phyloP scores from a whole-genome alignment of 805 yeast genomes.

The Groenewaldozyma salmanticensis region DNA sequence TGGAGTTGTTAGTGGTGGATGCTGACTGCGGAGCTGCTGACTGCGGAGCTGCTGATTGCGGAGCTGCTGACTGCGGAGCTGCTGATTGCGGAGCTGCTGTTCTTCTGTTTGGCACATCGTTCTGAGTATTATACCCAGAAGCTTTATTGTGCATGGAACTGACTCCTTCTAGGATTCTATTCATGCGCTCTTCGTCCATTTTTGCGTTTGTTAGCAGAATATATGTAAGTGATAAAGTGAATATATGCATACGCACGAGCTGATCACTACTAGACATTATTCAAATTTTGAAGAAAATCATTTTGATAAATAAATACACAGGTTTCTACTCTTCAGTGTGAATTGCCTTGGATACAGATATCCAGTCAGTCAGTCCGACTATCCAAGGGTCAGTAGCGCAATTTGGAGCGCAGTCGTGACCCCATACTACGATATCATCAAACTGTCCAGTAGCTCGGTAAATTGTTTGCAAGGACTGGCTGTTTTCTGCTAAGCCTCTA shows the following conservation, averaged over 20 bases:
- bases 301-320: too few species aligned
- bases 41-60: neutral
- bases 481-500: neutral
- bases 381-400: neutral
- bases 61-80: neutral
- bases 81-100: neutral
- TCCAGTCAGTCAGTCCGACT: neutral
- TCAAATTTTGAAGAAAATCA: too few species aligned
- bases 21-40: neutral
- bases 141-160: too few species aligned
- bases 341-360: neutral
- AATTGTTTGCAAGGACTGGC: too few species aligned
- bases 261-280: too few species aligned
- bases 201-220: too few species aligned
- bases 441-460: neutral
- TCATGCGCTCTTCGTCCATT: too few species aligned
- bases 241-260: too few species aligned
- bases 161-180: too few species aligned
- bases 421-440: neutral
- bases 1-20: neutral
- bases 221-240: too few species aligned
- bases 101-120: too few species aligned
- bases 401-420: neutral
- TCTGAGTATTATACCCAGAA: too few species aligned
- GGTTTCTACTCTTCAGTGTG: neutral